A percentile compares a stretch with the other conserved stretches of the same genome.
Conservation (phyloP, 352 stramenopile species). For the Phytopythium cucurbitacearum region DNA sequence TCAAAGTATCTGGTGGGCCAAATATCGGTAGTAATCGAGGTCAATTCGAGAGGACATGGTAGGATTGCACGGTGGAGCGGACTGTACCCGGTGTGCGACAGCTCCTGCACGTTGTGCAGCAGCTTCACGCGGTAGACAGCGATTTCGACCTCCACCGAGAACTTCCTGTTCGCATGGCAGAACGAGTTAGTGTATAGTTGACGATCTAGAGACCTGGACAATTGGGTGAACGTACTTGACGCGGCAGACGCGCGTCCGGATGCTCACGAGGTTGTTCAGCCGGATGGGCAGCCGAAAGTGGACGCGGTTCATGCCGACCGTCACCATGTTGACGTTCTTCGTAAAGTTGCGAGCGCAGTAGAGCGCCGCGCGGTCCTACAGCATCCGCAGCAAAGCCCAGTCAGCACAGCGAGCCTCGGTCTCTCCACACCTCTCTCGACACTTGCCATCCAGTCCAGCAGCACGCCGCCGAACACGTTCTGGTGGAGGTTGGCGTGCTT, state of each 20-base stretch:
- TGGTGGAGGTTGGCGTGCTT: conserved; percentile 45
- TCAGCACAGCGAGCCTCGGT: not conserved
- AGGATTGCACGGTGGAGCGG: too few relatives aligned
- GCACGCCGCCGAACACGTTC: conserved; percentile 44
- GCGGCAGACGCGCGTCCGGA: conserved; percentile 35
- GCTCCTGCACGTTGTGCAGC: conserved; percentile 9
- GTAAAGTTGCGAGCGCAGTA: conserved; percentile 47
- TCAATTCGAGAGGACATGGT: too few relatives aligned
- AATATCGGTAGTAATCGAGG: too few relatives aligned
- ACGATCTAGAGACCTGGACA: not conserved
- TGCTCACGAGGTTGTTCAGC: conserved; percentile 41
- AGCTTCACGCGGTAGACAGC: conserved; percentile 23
- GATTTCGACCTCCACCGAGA: conserved; percentile 34
- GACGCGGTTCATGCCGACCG: conserved; percentile 51
- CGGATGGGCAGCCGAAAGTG: conserved; percentile 49
- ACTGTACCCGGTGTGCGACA: conserved; percentile 26
- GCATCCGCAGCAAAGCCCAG: not conserved
- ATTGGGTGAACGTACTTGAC: conserved; percentile 19
- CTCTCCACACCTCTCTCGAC: not conserved
- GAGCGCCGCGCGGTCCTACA: conserved; percentile 27
- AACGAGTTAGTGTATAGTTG: not conserved
- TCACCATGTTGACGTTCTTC: conserved; percentile 44
- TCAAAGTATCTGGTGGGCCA: conserved; percentile 24
- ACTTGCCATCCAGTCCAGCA: conserved; percentile 30
- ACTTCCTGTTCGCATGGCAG: conserved; percentile 17